Evolutionary conservation across 164 flowering plant genomes (phyloP), one percentile per base, ranked within the genome.

Genomic region (Chimonanthus praecox): DNA sequence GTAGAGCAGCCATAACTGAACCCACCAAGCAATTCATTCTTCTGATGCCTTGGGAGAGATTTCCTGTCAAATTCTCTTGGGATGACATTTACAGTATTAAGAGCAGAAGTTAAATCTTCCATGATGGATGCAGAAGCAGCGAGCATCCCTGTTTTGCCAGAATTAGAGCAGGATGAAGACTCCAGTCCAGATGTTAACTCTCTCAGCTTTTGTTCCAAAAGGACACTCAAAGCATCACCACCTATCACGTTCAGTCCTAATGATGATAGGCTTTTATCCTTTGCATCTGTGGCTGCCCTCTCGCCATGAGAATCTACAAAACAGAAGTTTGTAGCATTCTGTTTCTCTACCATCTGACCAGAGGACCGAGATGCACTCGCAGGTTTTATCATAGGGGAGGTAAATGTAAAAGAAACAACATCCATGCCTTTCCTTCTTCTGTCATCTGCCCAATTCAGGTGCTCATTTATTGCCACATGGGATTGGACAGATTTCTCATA

Each of bases 371-470:
- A 77, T 66, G 79, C 83, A 70, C 83, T 76, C 20, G 71, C 46
- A 44, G 90, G 67, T 62, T 72, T 72, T 50, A 82, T 76, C 80
- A 93, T 74, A 62, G 99, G 98, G 47, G 97, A 85, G 51, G 88
- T 92, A 76, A 95, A 93, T 49, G 99, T 92, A 79, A 95, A 95
- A 18, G 99, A 95, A 79, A 95, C 88, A 78, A 94, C 92, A 82
- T 93, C 98, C 76, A 78, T 85, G 69, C 91, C 87, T 58, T 83
- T 89, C 71, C 78, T 87, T 80, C 79, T 81, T 83, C 20, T 46
- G 20, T 65, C 75, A 43, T 73, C 75, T 51, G 51, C 33, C n/a
- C 47, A 45, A 51, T 67, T 73, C 3, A 21, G 4, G 64, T 67
- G 75, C 65, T 67, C 70, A 67, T 73, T 67, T n/a, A 67, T 73